Conservation (phyloP, 352 stramenopile species). For the Thalassiosira delicatula region DNA sequence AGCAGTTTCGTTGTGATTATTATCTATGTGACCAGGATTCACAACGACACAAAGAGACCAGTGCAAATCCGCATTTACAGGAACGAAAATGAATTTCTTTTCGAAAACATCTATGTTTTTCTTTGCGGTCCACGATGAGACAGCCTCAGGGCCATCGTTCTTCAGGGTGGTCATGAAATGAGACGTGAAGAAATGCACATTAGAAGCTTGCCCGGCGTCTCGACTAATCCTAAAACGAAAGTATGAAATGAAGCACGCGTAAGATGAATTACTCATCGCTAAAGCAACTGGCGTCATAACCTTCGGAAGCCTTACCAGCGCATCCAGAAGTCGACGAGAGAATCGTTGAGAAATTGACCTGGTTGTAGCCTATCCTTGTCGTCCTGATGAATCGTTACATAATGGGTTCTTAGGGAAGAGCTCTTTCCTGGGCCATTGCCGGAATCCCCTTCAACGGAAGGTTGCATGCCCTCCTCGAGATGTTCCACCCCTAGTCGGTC, state of each 20-base stretch:
- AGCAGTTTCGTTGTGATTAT: conserved; percentile 40
- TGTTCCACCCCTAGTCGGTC: conserved; percentile 36
- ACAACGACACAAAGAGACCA: conserved; percentile 85
- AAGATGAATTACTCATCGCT: no score
- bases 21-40: conserved; percentile 75
- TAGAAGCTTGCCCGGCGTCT: conserved; percentile 37
- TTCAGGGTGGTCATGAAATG: conserved; percentile 94
- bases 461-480: conserved; percentile 1
- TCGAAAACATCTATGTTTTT: conserved; percentile 85
- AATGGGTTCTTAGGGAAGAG: conserved; percentile 52
- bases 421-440: conserved; percentile 25
- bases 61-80: conserved; percentile 82
- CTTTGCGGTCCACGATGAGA: conserved; percentile 80
- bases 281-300: no score
- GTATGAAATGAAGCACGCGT: no score
- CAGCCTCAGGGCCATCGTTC: conserved; percentile 74
- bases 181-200: conserved; percentile 92
- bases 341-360: conserved; percentile 89
- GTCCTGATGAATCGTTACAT: conserved; percentile 85
- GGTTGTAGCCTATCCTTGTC: conserved; percentile 89
- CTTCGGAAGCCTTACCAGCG: conserved; percentile 80
- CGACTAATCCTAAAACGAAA: no score
- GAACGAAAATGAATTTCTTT: conserved; percentile 84
- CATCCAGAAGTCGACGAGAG: conserved; percentile 86
- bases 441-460: conserved; percentile 12